A percentile compares a stretch with the other conserved stretches of the same genome.
phyloP scores from a whole-genome alignment of 192 early-diverging fungal genomes.

The Coemansia sp. region DNA sequence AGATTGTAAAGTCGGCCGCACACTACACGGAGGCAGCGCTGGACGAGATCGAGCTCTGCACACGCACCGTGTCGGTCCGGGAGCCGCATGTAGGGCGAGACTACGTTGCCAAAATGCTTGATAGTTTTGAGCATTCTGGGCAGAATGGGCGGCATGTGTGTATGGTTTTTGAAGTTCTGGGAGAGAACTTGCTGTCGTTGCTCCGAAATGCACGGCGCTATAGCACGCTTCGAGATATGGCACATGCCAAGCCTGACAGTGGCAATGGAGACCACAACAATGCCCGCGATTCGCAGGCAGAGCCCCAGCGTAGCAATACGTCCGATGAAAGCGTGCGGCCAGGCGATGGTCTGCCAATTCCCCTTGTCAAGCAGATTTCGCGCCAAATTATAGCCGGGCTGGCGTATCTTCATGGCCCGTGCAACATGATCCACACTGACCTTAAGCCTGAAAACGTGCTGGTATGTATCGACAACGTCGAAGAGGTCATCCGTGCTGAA shows the following conservation, averaged over 20 bases:
- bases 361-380: conserved; percentile 85
- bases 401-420: conserved; percentile 91
- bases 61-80: conserved; percentile 62
- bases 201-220: conserved; percentile 63
- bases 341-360: conserved; percentile 71
- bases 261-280: conserved; percentile 20
- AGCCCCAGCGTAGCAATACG: not conserved
- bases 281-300: not conserved
- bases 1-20: conserved; percentile 93
- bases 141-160: conserved; percentile 89
- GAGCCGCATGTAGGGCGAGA: conserved; percentile 41
- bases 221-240: conserved; percentile 33
- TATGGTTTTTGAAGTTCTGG: conserved; percentile 98
- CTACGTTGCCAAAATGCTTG: conserved; percentile 83
- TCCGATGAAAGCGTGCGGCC: conserved; percentile 25
- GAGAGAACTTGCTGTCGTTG: conserved; percentile 89
- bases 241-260: conserved; percentile 12
- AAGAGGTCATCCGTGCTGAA: conserved; percentile 64
- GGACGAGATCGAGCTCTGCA: conserved; percentile 94
- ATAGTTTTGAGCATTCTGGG: conserved; percentile 87
- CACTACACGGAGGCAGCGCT: conserved; percentile 94
- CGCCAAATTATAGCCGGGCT: conserved; percentile 88
- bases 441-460: conserved; percentile 97
- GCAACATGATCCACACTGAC: conserved; percentile 97
- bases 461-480: conserved; percentile 86